Percentiles rank a stretch among this genome's conserved stretches.
phyloP scores from a whole-genome alignment of 2,329 filamentous ascomycete species.

The Cladophialophora immunda region DNA sequence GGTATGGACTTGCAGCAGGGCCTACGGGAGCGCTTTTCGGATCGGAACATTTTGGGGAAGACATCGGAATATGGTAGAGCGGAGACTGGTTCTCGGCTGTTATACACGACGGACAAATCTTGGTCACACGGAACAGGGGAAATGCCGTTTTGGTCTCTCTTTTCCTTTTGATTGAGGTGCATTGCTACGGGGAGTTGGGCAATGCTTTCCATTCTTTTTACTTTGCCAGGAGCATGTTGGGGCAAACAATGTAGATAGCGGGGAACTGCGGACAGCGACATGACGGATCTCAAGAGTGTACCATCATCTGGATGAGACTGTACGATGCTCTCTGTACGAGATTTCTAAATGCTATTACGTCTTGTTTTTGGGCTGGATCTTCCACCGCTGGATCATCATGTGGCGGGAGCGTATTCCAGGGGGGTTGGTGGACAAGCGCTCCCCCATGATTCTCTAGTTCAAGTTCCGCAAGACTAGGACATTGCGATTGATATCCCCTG shows the following conservation, averaged over 20 bases:
- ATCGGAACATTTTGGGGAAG: background rate
- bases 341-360: constrained; percentile 12
- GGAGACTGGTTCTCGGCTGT: constrained; percentile 22
- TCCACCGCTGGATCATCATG: background rate
- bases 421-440: background rate
- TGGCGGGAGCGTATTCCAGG: background rate
- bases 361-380: too few species aligned
- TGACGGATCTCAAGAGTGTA: constrained; percentile 10
- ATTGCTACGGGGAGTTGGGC: constrained; percentile 7
- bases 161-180: background rate
- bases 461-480: background rate
- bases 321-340: constrained; percentile 14
- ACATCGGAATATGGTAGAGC: constrained; percentile 6
- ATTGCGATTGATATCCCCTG: background rate
- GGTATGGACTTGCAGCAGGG: constrained; percentile 5
- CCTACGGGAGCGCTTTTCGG: background rate
- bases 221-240: constrained; percentile 11
- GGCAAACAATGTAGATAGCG: background rate
- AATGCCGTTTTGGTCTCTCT: background rate
- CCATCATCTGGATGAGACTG: constrained; percentile 12
- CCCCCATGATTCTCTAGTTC: background rate
- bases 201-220: constrained; percentile 8
- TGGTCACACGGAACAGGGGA: constrained; percentile 1
- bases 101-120: constrained; percentile 1
- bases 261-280: constrained; percentile 7